Evolutionary conservation across 139 green algal species (phyloP).

Genomic region (Nannochloris sp.): DNA sequence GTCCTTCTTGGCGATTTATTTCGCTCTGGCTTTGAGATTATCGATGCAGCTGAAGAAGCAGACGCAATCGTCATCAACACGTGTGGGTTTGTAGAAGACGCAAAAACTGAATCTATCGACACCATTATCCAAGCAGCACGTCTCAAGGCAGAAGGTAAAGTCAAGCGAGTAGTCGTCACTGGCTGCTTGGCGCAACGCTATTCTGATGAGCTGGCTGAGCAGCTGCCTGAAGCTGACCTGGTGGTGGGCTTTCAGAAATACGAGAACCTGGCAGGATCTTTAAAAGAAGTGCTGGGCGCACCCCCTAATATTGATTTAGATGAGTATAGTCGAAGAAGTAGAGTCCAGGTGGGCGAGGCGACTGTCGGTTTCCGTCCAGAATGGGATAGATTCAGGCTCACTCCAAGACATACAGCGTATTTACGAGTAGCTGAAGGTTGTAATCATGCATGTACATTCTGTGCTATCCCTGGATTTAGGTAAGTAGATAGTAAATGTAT

Average conservation of each 20-base stretch:
- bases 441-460: conserved; percentile 89
- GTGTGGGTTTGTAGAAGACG: conserved; percentile 86
- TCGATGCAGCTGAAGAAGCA: conserved; percentile 49
- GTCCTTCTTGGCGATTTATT: conserved; percentile 83
- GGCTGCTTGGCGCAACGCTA: conserved; percentile 89
- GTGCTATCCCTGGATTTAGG: conserved; percentile 77
- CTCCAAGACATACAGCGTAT: conserved; percentile 76
- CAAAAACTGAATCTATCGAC: conserved; percentile 78
- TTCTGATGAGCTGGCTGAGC: conserved; percentile 47
- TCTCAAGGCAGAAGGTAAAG: conserved; percentile 55
- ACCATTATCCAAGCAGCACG: conserved; percentile 71
- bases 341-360: conserved; percentile 55
- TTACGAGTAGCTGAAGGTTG: conserved; percentile 86
- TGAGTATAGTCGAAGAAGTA: conserved; percentile 15
- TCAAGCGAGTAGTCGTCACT: conserved; percentile 71
- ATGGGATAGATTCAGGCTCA: conserved; percentile 63
- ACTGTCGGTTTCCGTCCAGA: conserved; percentile 79
- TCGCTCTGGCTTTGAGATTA: conserved; percentile 59
- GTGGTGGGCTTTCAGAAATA: conserved; percentile 79
- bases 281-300: conserved; percentile 34
- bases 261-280: conserved; percentile 31
- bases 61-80: conserved; percentile 87
- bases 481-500: neutral
- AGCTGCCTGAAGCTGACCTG: conserved; percentile 80
- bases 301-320: conserved; percentile 24